These are phyloP conservation scores for Dictyostelium firmibasis DNA, from an alignment of 78 protist species.

Conservation along the genomic window DNA sequence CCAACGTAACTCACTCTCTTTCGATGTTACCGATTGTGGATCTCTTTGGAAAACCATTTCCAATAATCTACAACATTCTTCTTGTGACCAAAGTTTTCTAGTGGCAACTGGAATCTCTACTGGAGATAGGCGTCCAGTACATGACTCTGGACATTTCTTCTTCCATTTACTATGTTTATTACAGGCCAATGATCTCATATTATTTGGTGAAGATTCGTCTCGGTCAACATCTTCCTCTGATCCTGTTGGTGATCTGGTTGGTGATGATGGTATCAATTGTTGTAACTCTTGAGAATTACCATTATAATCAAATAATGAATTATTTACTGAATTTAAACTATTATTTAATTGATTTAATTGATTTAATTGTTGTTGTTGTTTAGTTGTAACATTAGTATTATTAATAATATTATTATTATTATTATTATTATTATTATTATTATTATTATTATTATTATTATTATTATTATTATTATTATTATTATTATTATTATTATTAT, in stretches of 20 bases:
- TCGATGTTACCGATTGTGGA: conserved; percentile 67
- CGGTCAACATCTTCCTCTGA: neutral
- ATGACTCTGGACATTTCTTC: conserved; percentile 68
- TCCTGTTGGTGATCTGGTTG: neutral
- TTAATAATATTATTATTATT: neutral
- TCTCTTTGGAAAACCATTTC: conserved; percentile 73
- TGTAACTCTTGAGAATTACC: neutral
- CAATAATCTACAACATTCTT: conserved; percentile 43
- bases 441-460: neutral
- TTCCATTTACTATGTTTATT: conserved; percentile 62
- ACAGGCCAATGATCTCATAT: conserved; percentile 44
- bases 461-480: too few relatives aligned
- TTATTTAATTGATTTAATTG: conserved; percentile 7
- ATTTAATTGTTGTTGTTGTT: conserved; percentile 11
- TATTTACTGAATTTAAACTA: neutral
- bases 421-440: neutral
- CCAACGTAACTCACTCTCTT: conserved; percentile 65
- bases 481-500: too few relatives aligned
- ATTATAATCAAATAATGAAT: neutral
- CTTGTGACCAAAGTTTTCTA: conserved; percentile 69
- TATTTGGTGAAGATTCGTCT: neutral
- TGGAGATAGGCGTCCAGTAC: conserved; percentile 51
- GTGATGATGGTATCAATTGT: conserved; percentile 3
- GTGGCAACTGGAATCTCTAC: conserved; percentile 43
- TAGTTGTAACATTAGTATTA: neutral